phyloP scores from a whole-genome alignment of 768 basidiomycete species.

The Leccinum incarnatum region DNA sequence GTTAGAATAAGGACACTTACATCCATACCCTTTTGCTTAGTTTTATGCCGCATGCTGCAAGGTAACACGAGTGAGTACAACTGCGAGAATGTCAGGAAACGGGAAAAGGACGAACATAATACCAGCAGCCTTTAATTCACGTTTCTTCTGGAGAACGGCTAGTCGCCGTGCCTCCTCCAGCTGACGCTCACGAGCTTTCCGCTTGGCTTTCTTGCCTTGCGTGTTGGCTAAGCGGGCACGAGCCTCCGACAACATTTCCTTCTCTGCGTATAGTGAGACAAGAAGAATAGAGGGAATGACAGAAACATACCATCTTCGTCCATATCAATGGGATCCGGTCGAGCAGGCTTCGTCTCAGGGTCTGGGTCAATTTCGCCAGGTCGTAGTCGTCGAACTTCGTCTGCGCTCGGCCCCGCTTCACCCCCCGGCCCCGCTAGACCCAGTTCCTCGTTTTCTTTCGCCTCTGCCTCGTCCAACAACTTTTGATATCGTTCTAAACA shows the following conservation, averaged over 20 bases:
- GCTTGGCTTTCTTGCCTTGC: slow-evolving; percentile 98
- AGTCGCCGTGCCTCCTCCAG: slow-evolving; percentile 93
- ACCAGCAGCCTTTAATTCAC: slow-evolving; percentile 96
- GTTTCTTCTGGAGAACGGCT: slow-evolving; percentile 95
- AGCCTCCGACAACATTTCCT: slow-evolving; percentile 99
- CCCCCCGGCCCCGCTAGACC: slow-evolving; percentile 80
- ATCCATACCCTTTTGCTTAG: slow-evolving; percentile 98
- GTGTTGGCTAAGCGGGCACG: slow-evolving; percentile 97
- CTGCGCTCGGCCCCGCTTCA: slow-evolving; percentile 85
- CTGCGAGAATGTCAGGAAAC: background rate
- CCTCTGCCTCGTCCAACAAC: slow-evolving; percentile 94
- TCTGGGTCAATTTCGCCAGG: slow-evolving; percentile 99
- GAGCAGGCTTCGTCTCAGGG: slow-evolving; percentile 96
- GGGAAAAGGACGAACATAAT: slow-evolving; percentile 67
- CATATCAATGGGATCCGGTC: slow-evolving; percentile 99
- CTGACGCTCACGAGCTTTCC: slow-evolving; percentile 96
- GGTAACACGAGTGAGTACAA: slow-evolving; percentile 1
- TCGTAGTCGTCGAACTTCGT: slow-evolving; percentile 82
- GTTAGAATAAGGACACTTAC: slow-evolving; percentile 43
- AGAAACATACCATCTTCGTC: slow-evolving; percentile 87
- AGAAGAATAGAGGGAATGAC: background rate
- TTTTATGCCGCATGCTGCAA: slow-evolving; percentile 83
- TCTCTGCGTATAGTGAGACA: slow-evolving; percentile 53
- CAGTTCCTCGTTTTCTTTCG: slow-evolving; percentile 92
- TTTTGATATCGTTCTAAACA: slow-evolving; percentile 99